Base-by-base conservation (phyloP, 116 monocot genomes). In the Phalaenopsis hybrid region DNA sequence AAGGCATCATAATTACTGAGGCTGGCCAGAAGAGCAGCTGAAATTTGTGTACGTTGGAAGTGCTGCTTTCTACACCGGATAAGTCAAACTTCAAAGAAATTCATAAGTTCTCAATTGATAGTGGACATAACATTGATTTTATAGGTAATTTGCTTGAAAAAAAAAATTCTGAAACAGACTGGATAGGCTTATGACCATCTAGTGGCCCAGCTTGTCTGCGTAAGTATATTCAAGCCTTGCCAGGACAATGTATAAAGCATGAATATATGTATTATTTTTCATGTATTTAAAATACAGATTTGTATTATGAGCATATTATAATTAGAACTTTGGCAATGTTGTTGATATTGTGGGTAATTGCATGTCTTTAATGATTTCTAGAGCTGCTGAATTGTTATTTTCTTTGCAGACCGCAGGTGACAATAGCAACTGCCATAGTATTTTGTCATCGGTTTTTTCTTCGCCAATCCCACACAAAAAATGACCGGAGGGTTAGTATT, bases 321-420 rank as follows among this genome's bases (percentile, higher is more conserved):
- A 74, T 65, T 0, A 37, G 6, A 17, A 18, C 4, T 76, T 1
- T 80, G 37, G 18, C 50, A 37, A 25, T 83, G 18, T 1, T 44
- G 31, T 49, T 77, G 55, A 55, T 55, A 15, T 55, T 55, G 55
- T 75, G 6, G 8, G 75, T 20, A 44, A 25, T 45, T 65, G 25
- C 65, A 65, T 78, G 4, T 37, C 8, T 46, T 69, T 61, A 58
- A 70, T 9, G 37, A 17, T 81, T 78, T 37, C 9, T 79, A 44
- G 61, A 77, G 37, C 58, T 23, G 57, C 18, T 83, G 48, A 73
- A 37, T 51, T 67, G 50, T 49, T 31, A 31, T 83, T 51, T 77
- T 78, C 65, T 33, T 74, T 82, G 79, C 82, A 92, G 92, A 57
- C 92, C 92, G 33, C 92, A 92, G 74, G 77, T 77, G 44, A 81